phyloP scores from a whole-genome alignment of 2,329 filamentous ascomycete genomes.

The Aspergillus chevalieri region DNA sequence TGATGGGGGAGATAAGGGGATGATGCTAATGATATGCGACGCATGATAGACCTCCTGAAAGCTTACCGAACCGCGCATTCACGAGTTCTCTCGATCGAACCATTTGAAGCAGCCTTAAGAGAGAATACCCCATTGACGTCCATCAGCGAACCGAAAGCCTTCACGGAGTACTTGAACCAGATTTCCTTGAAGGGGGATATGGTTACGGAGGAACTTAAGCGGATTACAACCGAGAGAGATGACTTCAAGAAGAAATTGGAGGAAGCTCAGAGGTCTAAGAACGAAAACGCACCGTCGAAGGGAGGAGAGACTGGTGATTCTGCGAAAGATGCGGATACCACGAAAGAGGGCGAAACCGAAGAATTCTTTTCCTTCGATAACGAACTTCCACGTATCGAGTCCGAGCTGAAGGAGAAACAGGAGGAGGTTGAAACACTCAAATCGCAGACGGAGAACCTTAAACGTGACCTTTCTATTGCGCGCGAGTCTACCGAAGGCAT shows the following conservation, averaged over 20 bases:
- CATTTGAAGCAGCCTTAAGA: conserved; percentile 83
- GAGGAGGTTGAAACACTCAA: conserved; percentile 67
- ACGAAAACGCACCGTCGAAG: conserved; percentile 25
- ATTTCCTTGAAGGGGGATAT: conserved; percentile 81
- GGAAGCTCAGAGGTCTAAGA: conserved; percentile 58
- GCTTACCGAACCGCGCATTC: conserved; percentile 90
- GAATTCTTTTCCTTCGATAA: conserved; percentile 92
- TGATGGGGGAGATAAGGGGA: background rate
- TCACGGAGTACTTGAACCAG: conserved; percentile 87
- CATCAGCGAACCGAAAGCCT: conserved; percentile 74
- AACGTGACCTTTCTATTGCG: conserved; percentile 63
- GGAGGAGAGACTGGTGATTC: conserved; percentile 5
- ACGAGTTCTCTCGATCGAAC: conserved; percentile 78
- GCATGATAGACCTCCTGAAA: conserved; percentile 67
- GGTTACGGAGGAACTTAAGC: conserved; percentile 88
- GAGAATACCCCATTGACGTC: conserved; percentile 89
- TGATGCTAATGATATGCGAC: background rate
- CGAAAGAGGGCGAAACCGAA: conserved; percentile 44
- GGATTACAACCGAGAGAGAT: conserved; percentile 75
- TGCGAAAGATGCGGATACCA: conserved; percentile 14
- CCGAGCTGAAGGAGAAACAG: conserved; percentile 63
- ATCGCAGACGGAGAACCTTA: conserved; percentile 60
- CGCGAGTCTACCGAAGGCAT: conserved; percentile 66
- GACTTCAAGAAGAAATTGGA: conserved; percentile 69
- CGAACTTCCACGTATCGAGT: conserved; percentile 75